Evolutionary conservation across 768 basidiomycete genomes (phyloP).

Genomic region (Agaricus blazei): DNA sequence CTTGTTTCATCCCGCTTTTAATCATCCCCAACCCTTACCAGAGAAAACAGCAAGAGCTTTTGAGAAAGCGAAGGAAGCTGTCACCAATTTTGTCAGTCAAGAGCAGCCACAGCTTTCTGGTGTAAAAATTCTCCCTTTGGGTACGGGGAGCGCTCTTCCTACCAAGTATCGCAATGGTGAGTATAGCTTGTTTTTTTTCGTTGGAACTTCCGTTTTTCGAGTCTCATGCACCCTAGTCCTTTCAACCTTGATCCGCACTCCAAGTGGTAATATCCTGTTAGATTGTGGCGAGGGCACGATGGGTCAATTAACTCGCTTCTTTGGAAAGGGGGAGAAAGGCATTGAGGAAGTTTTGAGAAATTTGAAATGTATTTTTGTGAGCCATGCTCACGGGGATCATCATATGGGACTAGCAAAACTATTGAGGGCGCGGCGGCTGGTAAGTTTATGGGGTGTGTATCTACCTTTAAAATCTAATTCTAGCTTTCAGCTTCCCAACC

Average conservation of each 20-base stretch:
- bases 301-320: constrained; percentile 81
- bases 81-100: constrained; percentile 18
- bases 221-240: constrained; percentile 44
- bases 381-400: constrained; percentile 91
- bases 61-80: constrained; percentile 27
- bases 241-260: constrained; percentile 72
- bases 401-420: constrained; percentile 79
- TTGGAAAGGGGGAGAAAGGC: constrained; percentile 45
- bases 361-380: constrained; percentile 77
- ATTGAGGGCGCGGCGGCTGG: constrained; percentile 64
- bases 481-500: constrained; percentile 52
- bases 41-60: constrained; percentile 33
- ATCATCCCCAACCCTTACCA: constrained; percentile 20
- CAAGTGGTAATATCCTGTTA: constrained; percentile 72
- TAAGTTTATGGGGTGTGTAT: constrained; percentile 20
- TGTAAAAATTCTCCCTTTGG: constrained; percentile 70
- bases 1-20: constrained; percentile 34
- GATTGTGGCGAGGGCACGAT: constrained; percentile 92
- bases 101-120: constrained; percentile 8
- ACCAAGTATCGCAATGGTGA: constrained; percentile 84
- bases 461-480: neutral
- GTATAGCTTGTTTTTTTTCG: constrained; percentile 12
- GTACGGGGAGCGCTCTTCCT: constrained; percentile 85
- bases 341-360: constrained; percentile 62
- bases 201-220: neutral